Evolutionary conservation across 257 asterid species (phyloP).

Genomic region (Hygrophila difformis): DNA sequence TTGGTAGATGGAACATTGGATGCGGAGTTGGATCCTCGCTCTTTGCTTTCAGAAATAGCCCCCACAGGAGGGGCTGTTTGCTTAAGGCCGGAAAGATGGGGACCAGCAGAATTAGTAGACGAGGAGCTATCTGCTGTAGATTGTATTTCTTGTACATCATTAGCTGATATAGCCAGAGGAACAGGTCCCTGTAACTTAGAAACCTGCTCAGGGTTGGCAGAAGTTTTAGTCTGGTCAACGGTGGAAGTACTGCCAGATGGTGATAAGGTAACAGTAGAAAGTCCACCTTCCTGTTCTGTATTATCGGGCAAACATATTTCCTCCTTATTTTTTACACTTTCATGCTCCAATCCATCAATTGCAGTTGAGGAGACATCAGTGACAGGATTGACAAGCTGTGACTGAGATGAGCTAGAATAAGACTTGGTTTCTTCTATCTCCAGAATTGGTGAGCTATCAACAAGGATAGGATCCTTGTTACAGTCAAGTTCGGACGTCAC

Average conservation of each 20-base stretch:
- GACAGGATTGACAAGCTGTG: conserved; percentile 15
- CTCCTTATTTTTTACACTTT: conserved; percentile 20
- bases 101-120: conserved; percentile 26
- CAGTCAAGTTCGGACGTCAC: conserved; percentile 18
- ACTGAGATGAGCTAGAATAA: conserved; percentile 25
- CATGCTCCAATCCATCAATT: conserved; percentile 25
- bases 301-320: conserved; percentile 22
- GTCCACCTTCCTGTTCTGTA: conserved; percentile 23
- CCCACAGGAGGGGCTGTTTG: conserved; percentile 20
- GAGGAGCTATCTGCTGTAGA: conserved; percentile 32
- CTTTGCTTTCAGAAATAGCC: conserved; percentile 28
- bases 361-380: conserved; percentile 21
- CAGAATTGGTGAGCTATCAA: conserved; percentile 17
- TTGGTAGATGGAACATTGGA: conserved; percentile 22
- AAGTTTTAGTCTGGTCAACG: conserved; percentile 14
- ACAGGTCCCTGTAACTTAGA: conserved; percentile 24
- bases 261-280: conserved; percentile 17
- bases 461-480: conserved; percentile 18
- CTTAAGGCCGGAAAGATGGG: conserved; percentile 26
- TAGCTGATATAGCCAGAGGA: conserved; percentile 17
- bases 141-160: conserved; percentile 20
- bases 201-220: conserved; percentile 9
- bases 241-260: conserved; percentile 23
- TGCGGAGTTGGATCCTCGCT: conserved; percentile 17
- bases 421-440: conserved; percentile 23